Evolutionary conservation across 495 filamentous ascomycete species (phyloP), one percentile per base, ranked within the genome.

Genomic region (Hypoxylon intermedium): DNA sequence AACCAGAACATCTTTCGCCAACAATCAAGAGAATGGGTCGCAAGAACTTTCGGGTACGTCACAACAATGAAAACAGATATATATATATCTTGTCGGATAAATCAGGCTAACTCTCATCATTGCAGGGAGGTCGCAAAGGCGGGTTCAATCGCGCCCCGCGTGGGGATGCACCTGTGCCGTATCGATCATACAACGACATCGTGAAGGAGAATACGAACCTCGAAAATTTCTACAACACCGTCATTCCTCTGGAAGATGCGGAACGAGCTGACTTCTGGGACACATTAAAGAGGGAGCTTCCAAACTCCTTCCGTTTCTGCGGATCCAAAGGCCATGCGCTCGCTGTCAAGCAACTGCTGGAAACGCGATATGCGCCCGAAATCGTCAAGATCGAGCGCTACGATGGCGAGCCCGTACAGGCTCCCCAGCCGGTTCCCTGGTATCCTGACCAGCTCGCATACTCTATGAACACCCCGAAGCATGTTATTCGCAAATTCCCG

Each of bases 281-380:
- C 5, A 79, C 89, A 4, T 74, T 98, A 63, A 82, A 84, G 53
- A 79, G 86, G 61, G 93, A 97, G 65, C 80, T 98, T 1, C 94
- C 94, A 40, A 97, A 94, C 76, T 95, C 90, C 73, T 98, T 97
- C 80, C 84, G 95, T 30, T 98, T 98, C 74, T 91, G 92, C 44
- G 93, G 94, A 5, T 96, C 91, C 2, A 92, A 90, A 80, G 88
- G 88, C 54, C 91, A 97, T 75, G 95, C 94, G 12, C 79, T 97
- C 53, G 83, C 89, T 56, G 94, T 98, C 15, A 88, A 93, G 72
- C 79, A 92, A 60, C 84, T 89, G 7, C 80, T 98, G 24, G 88
- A 90, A 68, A 86, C 93, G n/a, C 83, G 85, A 58, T 93, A 97
- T 69, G 87, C 96, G 37, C 94, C 95, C 31, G 82, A 96, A 60